Conservation (phyloP, 805 yeast species). For the Wickerhamomyces hampshirensis region DNA sequence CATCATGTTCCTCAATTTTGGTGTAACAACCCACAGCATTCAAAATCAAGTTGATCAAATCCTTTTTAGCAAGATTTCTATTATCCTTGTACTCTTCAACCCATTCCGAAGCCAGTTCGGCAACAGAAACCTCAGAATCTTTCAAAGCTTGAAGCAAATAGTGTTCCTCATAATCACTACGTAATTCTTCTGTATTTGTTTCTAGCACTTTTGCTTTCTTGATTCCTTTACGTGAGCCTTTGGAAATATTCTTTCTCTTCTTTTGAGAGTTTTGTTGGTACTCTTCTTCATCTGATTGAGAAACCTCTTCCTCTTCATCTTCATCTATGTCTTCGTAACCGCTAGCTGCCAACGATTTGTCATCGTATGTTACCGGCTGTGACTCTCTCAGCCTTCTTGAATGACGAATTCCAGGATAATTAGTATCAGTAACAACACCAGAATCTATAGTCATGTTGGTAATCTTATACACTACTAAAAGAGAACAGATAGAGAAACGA, state of each 20-base stretch:
- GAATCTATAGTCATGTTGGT: no score
- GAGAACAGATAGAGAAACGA: no score
- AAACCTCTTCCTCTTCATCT: constrained; percentile 19
- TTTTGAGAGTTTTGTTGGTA: not conserved
- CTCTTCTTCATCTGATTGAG: constrained; percentile 7
- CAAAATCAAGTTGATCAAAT: constrained; percentile 62
- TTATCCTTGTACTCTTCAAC: constrained; percentile 44
- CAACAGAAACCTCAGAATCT: constrained; percentile 43
- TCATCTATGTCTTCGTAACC: constrained; percentile 20
- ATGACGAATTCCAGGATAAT: no score
- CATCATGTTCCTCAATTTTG: constrained; percentile 70
- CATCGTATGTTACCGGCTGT: constrained; percentile 18
- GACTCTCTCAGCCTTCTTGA: constrained; percentile 18
- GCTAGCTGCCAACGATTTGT: constrained; percentile 20
- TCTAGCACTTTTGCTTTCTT: constrained; percentile 11
- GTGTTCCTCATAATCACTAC: constrained; percentile 41
- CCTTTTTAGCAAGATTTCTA: constrained; percentile 47
- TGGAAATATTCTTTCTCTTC: constrained; percentile 6
- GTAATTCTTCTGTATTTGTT: constrained; percentile 29
- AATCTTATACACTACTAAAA: no score
- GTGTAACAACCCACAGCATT: constrained; percentile 69
- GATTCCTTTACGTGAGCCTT: constrained; percentile 1
- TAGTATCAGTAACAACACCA: no score
- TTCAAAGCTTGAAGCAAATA: constrained; percentile 46
- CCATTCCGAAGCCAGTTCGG: constrained; percentile 54